Base-by-base conservation (phyloP, 495 filamentous ascomycete species). In the Amorphotheca resinae region DNA sequence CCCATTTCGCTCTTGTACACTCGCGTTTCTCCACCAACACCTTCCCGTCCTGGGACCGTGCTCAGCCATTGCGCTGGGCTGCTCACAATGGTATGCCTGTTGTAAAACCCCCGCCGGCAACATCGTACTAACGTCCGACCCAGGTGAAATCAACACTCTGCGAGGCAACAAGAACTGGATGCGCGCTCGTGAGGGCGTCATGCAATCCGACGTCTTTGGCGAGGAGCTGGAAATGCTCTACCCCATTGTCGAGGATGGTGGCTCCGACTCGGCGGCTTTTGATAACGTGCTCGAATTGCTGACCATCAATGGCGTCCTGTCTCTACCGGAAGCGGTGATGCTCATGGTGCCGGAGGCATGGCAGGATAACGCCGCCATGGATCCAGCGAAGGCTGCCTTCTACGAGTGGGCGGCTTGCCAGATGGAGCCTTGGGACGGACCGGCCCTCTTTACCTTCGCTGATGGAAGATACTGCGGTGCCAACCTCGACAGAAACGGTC, bases 91-190 rank as follows among this genome's bases (percentile, higher is more conserved):
- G 91, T 81, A 56, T 66, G 58, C 62, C 46, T 30, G 5, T 26
- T 43, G 44, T 46, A 38, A 50, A 36, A 49, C 45, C 20, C 28
- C 30, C 22, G 16, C 36, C 23, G 16, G 5, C 38, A 14, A 28
- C 8, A 15, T 25, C 34, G 49, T 45, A 59, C 61, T 74, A 63
- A 74, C 53, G 22, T 9, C 20, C 44, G 68, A 72, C 68, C 8
- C 34, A 56, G 54, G 54, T 53, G 91, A 99, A 64, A 96, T 99
- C 52, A 99, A 99, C 61, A 99, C 91, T 2, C 69, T 99, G 49
- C 83, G 91, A 53, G 91, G 91, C 37, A 99, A 99, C 69, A 99
- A 99, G 73, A 99, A 99, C 67, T 99, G 93, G 91, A 99, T 99
- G 91, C 78, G 91, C 44, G 89, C 91, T 38, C 80, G 91, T 59